Base-by-base conservation (phyloP, 345 rosid genomes). In the Salix caprea region DNA sequence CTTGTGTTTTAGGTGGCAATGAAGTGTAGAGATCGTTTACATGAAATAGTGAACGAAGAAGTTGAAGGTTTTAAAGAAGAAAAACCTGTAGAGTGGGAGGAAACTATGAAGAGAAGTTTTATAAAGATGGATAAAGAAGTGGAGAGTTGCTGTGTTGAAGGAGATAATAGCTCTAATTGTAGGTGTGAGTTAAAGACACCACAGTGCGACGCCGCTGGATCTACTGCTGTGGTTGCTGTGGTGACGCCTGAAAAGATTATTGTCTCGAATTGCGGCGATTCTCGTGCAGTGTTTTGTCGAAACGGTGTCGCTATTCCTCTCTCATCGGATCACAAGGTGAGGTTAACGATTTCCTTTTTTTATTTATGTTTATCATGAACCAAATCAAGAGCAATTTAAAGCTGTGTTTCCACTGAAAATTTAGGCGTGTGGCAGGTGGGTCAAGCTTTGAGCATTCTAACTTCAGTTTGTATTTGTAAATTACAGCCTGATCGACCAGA, bases 401-500 rank as follows among this genome's bases (percentile, higher is more conserved):
- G 66, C 3, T 19, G 30, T 48, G 68, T 24, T 74, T 42, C 58
- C 58, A 18, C 19, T 44, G 6, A 26, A 60, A 1, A 15, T 13
- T 23, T 26, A 0, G 58, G 58, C 12, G 34, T n/a, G 71, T 3
- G 32, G 28, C 15, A 28, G 28, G 60, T 28, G 39, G 24, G 60
- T 70, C 39, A 1, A 28, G 18, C n/a, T 26, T 56, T 3, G 28
- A n/a, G 62, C 26, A 21, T n/a, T 56, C 10, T 12, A 1, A 0
- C 26, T 56, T 15, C 2, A 13, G 8, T 6, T 13, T 3, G 0
- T 69, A 11, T 30, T 3, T 7, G 30, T 21, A 42, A 61, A 74
- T 5, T 19, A 32, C 87, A 93, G 98, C 97, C 98, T 76, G 96
- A 94, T 81, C 88, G 98, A 34, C 96, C 94, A 7, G 98, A 94